Conservation (phyloP, 805 yeast species). For the Candida vaughaniae region DNA sequence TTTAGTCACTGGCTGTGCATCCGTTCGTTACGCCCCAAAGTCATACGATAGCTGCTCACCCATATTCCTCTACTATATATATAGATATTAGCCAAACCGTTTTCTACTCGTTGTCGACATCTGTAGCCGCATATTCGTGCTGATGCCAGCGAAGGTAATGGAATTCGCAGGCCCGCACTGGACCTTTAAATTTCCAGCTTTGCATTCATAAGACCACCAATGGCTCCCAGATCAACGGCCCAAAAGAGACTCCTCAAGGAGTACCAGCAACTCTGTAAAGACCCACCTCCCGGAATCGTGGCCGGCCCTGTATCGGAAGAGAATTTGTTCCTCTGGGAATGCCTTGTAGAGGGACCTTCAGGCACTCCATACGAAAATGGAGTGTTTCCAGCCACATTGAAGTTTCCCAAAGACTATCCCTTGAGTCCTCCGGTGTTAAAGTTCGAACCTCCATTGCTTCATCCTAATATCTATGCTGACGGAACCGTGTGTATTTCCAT, state of each 20-base stretch:
- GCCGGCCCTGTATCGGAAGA: conserved; percentile 87
- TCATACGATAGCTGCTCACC: too few relatives aligned
- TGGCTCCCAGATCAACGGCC: conserved; percentile 57
- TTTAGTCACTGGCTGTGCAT: too few relatives aligned
- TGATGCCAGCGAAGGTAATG: too few relatives aligned
- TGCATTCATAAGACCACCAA: too few relatives aligned
- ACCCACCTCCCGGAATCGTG: conserved; percentile 91
- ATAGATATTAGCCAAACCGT: too few relatives aligned
- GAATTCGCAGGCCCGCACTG: too few relatives aligned
- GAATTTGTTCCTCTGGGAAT: conserved; percentile 78
- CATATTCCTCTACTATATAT: too few relatives aligned
- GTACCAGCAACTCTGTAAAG: conserved; percentile 78
- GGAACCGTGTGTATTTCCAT: conserved; percentile 97
- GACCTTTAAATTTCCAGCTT: too few relatives aligned
- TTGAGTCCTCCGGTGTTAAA: conserved; percentile 75
- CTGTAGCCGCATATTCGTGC: too few relatives aligned
- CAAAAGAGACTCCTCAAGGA: conserved; percentile 85
- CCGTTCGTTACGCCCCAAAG: too few relatives aligned
- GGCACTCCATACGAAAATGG: conserved; percentile 88
- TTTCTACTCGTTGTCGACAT: too few relatives aligned
- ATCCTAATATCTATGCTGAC: conserved; percentile 91
- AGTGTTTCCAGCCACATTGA: conserved; percentile 72
- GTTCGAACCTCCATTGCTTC: conserved; percentile 79
- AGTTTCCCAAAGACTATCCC: conserved; percentile 79
- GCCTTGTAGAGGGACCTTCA: conserved; percentile 78